phyloP scores from a whole-genome alignment of 176 grass and related monocot species.

The Raddia guianensis region DNA sequence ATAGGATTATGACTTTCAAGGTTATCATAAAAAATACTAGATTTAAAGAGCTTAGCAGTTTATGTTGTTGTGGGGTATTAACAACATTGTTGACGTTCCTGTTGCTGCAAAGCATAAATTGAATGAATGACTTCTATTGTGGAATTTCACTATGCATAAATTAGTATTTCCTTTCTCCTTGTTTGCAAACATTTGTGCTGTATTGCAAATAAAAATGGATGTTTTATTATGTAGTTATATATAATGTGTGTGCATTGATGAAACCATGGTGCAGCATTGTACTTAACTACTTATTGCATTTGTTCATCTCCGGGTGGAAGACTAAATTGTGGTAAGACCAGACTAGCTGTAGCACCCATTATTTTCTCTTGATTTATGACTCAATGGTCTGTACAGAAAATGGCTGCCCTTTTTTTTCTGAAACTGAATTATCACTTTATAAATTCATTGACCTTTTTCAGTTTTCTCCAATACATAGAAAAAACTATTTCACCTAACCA shows the following conservation, averaged over 20 bases:
- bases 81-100: background rate
- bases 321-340: background rate
- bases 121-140: background rate
- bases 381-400: background rate
- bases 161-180: background rate
- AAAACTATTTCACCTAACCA: background rate
- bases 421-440: background rate
- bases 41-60: background rate
- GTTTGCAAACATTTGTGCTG: background rate
- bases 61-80: background rate
- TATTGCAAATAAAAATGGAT: constrained; percentile 4
- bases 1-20: constrained; percentile 2
- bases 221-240: background rate
- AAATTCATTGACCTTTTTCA: background rate
- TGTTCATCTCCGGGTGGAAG: constrained; percentile 3
- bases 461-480: background rate
- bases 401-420: background rate
- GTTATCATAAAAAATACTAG: background rate
- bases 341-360: background rate
- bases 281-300: constrained; percentile 1
- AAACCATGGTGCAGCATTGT: constrained; percentile 15
- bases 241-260: background rate
- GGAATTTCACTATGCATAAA: constrained; percentile 6
- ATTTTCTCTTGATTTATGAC: background rate
- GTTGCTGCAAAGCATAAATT: background rate